Evolutionary conservation across 176 grass and related monocot species (phyloP).

Genomic region (Rhynchospora breviuscula): DNA sequence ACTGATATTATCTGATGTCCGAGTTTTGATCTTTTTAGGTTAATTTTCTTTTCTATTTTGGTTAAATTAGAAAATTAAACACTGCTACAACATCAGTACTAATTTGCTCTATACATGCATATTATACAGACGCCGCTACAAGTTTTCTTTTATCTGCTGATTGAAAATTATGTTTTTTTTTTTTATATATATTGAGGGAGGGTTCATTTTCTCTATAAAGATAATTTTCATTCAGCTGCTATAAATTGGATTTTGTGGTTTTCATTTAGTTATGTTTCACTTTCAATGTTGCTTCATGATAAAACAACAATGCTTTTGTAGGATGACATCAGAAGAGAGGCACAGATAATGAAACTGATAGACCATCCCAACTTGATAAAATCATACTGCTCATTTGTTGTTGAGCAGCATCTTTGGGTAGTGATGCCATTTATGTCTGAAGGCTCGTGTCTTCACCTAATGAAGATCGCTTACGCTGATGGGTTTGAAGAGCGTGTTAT

Average conservation of each 20-base stretch:
- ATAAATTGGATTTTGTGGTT: neutral
- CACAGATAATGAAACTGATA: constrained; percentile 97
- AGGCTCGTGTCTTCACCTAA: constrained; percentile 95
- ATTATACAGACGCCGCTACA: neutral
- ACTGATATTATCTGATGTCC: neutral
- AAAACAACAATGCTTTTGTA: constrained; percentile 21
- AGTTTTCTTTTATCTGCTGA: neutral
- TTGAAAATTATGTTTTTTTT: neutral
- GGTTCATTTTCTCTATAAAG: neutral
- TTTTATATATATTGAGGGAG: neutral
- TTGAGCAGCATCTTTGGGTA: constrained; percentile 86
- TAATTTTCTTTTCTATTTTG: neutral
- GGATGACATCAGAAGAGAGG: constrained; percentile 91
- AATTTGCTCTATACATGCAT: neutral
- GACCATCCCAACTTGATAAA: constrained; percentile 93
- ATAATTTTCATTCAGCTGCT: neutral
- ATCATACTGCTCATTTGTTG: constrained; percentile 88
- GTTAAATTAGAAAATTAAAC: neutral
- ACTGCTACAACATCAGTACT: neutral
- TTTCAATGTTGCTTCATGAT: neutral
- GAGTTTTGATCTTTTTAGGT: neutral
- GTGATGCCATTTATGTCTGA: constrained; percentile 98
- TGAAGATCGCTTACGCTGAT: constrained; percentile 86
- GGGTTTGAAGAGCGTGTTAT: constrained; percentile 94
- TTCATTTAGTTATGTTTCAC: neutral